Percentiles rank a stretch among this genome's conserved stretches.
phyloP scores from a whole-genome alignment of 148 eudicot genomes.

The Gaultheria prostrata region DNA sequence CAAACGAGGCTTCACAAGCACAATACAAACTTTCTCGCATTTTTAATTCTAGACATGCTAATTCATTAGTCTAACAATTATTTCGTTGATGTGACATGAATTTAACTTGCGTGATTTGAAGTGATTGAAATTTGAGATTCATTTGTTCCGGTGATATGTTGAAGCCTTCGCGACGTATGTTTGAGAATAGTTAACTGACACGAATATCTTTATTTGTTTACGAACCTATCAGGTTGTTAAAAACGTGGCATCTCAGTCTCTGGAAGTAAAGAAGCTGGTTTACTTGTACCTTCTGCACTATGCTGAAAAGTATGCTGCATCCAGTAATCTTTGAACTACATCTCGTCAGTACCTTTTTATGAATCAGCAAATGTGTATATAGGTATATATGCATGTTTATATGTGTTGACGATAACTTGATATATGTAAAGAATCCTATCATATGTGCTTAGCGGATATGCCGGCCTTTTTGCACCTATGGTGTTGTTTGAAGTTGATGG shows the following conservation, averaged over 20 bases:
- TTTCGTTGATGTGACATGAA: neutral
- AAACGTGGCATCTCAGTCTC: conserved; percentile 89
- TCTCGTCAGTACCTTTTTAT: neutral
- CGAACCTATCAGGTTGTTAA: conserved; percentile 72
- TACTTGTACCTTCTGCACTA: conserved; percentile 92
- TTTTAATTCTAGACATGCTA: neutral
- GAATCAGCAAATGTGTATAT: neutral
- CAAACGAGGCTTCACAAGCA: too few relatives aligned
- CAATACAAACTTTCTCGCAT: neutral
- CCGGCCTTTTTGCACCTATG: neutral
- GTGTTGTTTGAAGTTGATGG: neutral
- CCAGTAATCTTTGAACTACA: conserved; percentile 12
- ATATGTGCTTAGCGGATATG: neutral
- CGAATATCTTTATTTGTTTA: conserved; percentile 13
- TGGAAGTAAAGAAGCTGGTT: conserved; percentile 98
- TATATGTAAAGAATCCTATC: neutral
- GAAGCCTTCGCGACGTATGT: neutral
- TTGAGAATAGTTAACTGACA: conserved; percentile 21
- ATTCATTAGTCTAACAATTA: neutral
- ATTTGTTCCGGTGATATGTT: neutral
- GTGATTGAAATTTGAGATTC: neutral
- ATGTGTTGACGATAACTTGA: neutral
- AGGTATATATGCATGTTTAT: neutral
- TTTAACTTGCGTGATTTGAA: neutral
- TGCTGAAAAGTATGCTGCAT: conserved; percentile 81